Evolutionary conservation across 192 early-diverging fungal genomes (phyloP), one percentile per base, ranked within the genome.

Genomic region (Coemansia sp.): DNA sequence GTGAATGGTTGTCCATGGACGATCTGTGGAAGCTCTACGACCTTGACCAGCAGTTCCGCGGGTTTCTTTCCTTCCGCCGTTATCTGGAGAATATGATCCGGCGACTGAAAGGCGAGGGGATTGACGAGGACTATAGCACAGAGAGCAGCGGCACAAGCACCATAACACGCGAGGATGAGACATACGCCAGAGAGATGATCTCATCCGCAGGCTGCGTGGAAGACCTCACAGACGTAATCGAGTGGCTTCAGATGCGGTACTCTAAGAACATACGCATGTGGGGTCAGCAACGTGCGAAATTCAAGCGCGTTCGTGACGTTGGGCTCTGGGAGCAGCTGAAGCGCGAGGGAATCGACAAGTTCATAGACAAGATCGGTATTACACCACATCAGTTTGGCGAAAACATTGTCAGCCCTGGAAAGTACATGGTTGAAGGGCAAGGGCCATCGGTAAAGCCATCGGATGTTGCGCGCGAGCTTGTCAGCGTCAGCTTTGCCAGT

Each of bases 21-120:
- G 92, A 95, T 79, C 69, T 98, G 40, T 98, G 96, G 96, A 83
- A 85, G 42, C 90, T 98, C 36, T 89, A 89, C 66, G 96, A 98
- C 66, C 74, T 91, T 58, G 93, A 96, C 58, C 72, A 84, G 62
- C 87, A 89, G 65, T 95, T 87, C 68, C 87, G 86, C 19, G 84
- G 85, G 3, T 84, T 97, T 62, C 67, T 90, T 58, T 76, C 88
- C 54, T 86, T 87, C 25, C 86, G 86, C 61, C 65, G 82, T 10
- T 75, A 84, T 57, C 52, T 89, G 45, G 66, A 66, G 48, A 85
- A 83, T 25, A 66, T 79, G 54, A 61, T 85, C 40, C 62, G 75
- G 11, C 83, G 76, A 67, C 63, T 84, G 22, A 63, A 74, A 36
- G 69, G 83, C 43, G 70, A 75, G 22, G 71, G 79, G 1, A 85